Base-by-base conservation (phyloP, 306 rosid genomes). In the Cucurbita ficifolia region DNA sequence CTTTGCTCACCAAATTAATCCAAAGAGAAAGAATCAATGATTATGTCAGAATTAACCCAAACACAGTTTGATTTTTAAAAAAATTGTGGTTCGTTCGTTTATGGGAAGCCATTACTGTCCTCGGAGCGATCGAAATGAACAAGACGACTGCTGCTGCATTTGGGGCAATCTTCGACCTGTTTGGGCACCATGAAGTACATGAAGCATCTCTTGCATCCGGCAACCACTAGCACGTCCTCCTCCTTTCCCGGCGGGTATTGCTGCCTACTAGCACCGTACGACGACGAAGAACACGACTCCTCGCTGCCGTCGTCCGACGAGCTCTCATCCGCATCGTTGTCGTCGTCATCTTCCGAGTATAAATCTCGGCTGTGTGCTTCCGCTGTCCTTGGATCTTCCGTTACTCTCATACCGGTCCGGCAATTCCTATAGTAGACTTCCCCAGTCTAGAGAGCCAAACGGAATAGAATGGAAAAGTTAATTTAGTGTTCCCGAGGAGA, bases 121-220 rank as follows among this genome's bases (percentile, higher is more conserved):
- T 65, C 52, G 36, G 72, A 42, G 18, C 72, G 72, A 65, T 65
- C 96, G 50, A 95, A 91, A 86, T 91, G 99, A 53, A 95, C 95
- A 72, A 91, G 96, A 79, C 87, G 96, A 83, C 86, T 92, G 58
- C 55, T 77, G 74, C 69, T 77, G 72, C 99, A 95, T 81, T 88
- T 95, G 52, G 97, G 96, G 85, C 99, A 95, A 75, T 88, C 88
- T 73, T 86, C 80, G 40, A 87, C 88, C 7, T 86, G 92, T 75
- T 91, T 95, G 17, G 99, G 97, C 50, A 89, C 96, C 99, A 95
- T 95, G 90, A 89, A 89, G 78, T 95, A 95, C 97, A 95, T 95
- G 76, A 95, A 86, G 79, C 99, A 95, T 76, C 84, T 83, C 85
- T 91, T 91, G 91, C 99, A 95, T 7, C 99, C 99, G 5, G 91